Evolutionary conservation across 148 eudicot genomes (phyloP).

Genomic region (Amaranthus hypochondriacus): DNA sequence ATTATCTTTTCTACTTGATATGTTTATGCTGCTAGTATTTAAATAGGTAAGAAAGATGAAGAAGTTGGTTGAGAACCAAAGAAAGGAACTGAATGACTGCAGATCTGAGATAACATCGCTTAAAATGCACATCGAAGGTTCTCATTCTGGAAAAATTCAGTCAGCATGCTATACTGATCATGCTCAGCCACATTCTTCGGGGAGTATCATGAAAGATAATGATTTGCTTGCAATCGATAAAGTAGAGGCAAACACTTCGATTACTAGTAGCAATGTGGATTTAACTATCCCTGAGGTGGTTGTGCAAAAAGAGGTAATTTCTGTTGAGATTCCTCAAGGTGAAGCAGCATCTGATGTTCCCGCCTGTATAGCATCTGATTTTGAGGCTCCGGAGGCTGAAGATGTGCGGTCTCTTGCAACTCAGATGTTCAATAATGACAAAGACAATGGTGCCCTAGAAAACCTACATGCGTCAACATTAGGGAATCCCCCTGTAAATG

Average conservation of each 20-base stretch:
- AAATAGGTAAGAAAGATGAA: constrained; percentile 68
- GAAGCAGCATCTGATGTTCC: constrained; percentile 24
- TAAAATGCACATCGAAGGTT: constrained; percentile 85
- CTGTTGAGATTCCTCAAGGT: constrained; percentile 29
- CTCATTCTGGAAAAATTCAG: constrained; percentile 40
- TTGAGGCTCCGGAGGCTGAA: constrained; percentile 29
- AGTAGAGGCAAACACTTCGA: constrained; percentile 34
- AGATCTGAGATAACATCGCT: constrained; percentile 94
- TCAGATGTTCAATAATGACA: constrained; percentile 35
- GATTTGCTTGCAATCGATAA: constrained; percentile 36
- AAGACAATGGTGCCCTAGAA: constrained; percentile 23
- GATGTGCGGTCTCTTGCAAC: constrained; percentile 27
- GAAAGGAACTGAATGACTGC: constrained; percentile 78
- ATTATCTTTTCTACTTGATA: not conserved
- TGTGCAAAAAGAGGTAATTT: constrained; percentile 33
- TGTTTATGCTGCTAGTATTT: constrained; percentile 9
- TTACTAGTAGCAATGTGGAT: constrained; percentile 28
- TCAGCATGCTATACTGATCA: constrained; percentile 30
- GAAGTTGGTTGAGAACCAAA: constrained; percentile 58
- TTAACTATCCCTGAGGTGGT: constrained; percentile 32
- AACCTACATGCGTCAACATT: constrained; percentile 26
- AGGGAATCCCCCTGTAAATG: constrained; percentile 29
- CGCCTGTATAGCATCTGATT: constrained; percentile 24
- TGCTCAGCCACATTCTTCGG: constrained; percentile 34
- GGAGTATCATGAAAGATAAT: constrained; percentile 42